A percentile compares a stretch with the other conserved stretches of the same genome.
These are phyloP conservation scores for Reticulascus tulasneorum DNA, from an alignment of 2,329 filamentous ascomycete genomes.

Conservation along the genomic window DNA sequence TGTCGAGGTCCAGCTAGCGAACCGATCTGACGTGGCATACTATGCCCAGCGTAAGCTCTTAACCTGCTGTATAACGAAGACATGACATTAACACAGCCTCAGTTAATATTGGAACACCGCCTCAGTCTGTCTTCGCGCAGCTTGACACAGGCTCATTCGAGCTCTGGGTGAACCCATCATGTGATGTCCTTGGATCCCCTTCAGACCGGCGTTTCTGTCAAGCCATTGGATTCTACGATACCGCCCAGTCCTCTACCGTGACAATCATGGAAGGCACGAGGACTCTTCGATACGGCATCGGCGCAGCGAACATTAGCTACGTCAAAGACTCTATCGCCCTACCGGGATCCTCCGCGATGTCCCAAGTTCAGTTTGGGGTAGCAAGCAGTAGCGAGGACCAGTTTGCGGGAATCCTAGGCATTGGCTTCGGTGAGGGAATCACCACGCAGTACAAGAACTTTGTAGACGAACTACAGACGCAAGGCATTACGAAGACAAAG, in stretches of 20 bases:
- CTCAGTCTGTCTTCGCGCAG: conserved; percentile 50
- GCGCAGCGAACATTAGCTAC: conserved; percentile 47
- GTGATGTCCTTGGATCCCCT: conserved; percentile 36
- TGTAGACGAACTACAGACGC: conserved; percentile 44
- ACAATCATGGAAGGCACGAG: conserved; percentile 27
- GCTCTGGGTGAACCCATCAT: conserved; percentile 60
- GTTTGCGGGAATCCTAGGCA: conserved; percentile 64
- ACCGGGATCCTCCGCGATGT: conserved; percentile 32
- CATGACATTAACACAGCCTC: background rate
- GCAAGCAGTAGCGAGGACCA: conserved; percentile 47
- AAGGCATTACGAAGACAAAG: conserved; percentile 54
- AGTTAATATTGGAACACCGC: conserved; percentile 49
- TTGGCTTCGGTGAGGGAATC: conserved; percentile 59
- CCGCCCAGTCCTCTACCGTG: conserved; percentile 36
- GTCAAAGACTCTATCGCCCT: conserved; percentile 42
- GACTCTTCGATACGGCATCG: conserved; percentile 47
- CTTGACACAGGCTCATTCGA: conserved; percentile 59
- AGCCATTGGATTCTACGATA: conserved; percentile 40
- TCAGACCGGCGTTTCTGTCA: conserved; percentile 42
- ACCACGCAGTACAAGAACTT: conserved; percentile 48
- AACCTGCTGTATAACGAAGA: background rate
- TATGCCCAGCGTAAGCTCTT: conserved; percentile 40
- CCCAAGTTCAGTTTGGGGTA: conserved; percentile 62
- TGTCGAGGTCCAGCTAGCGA: conserved; percentile 41
- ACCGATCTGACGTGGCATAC: conserved; percentile 51